These are phyloP conservation scores for Syzygium aromaticum DNA, from an alignment of 345 rosid species.

Conservation along the genomic window DNA sequence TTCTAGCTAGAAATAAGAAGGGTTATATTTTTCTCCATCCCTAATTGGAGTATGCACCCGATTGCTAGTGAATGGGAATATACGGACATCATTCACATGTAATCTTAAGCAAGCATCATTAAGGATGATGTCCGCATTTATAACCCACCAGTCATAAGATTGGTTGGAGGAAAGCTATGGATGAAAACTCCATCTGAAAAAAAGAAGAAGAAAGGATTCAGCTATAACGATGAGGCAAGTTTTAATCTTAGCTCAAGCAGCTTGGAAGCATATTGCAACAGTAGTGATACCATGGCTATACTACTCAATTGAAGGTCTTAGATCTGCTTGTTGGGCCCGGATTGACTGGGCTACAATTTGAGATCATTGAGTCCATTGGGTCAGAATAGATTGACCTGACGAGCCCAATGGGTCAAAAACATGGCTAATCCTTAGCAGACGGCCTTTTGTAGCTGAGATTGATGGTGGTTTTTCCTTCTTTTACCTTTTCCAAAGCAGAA, in stretches of 20 bases:
- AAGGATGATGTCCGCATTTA: not conserved
- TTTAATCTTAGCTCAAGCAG: not conserved
- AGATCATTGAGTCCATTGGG: not conserved
- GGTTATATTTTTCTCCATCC: not conserved
- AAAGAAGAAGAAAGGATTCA: not conserved
- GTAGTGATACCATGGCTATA: not conserved
- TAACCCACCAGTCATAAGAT: not conserved
- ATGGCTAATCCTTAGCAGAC: not conserved
- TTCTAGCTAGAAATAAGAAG: not conserved
- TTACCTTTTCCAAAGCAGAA: not conserved
- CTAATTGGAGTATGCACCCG: not conserved
- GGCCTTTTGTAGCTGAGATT: not conserved
- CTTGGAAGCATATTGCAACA: not conserved
- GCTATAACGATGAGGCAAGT: not conserved
- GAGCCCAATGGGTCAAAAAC: not conserved
- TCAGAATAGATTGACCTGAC: not conserved
- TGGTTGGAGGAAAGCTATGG: not conserved
- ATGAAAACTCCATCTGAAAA: not conserved
- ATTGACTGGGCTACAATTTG: not conserved
- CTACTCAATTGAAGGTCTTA: not conserved
- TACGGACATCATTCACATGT: not conserved
- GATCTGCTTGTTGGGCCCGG: not conserved
- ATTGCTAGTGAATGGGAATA: not conserved
- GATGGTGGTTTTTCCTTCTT: not conserved
- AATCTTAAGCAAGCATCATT: not conserved